Evolutionary conservation across 2,329 filamentous ascomycete species (phyloP).

Genomic region (Scytalidium sp.): DNA sequence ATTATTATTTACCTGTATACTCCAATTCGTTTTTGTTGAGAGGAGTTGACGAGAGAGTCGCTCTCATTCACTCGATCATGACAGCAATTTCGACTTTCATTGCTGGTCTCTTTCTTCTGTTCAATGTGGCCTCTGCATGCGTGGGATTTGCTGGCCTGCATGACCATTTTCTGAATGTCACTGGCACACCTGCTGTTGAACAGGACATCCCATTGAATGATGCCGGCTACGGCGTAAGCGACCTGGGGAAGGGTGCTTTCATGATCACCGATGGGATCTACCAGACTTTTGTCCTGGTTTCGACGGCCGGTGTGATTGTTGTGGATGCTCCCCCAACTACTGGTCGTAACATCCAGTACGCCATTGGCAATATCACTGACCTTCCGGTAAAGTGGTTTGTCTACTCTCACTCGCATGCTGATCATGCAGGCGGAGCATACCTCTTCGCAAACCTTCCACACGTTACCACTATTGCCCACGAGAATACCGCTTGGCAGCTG

Average conservation of each 20-base stretch:
- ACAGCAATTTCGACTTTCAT: not conserved
- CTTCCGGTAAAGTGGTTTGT: conserved; percentile 21
- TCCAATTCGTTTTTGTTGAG: no score
- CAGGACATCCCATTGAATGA: not conserved
- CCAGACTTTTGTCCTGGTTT: conserved; percentile 22
- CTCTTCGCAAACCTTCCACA: conserved; percentile 10
- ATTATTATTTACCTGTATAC: no score
- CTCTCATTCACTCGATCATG: not conserved
- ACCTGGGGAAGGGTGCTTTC: conserved; percentile 20
- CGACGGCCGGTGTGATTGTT: conserved; percentile 21
- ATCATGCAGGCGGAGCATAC: conserved; percentile 21
- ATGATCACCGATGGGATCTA: conserved; percentile 24
- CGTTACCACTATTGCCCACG: conserved; percentile 19
- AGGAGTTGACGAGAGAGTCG: not conserved
- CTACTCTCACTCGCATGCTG: conserved; percentile 24
- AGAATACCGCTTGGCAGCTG: conserved; percentile 13
- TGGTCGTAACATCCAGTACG: conserved; percentile 18
- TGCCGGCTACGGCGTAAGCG: conserved; percentile 16
- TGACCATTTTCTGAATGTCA: not conserved
- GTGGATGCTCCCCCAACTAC: conserved; percentile 24
- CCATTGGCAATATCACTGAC: conserved; percentile 22
- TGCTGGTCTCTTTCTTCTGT: not conserved
- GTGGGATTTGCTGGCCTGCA: not conserved
- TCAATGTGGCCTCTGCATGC: not conserved
- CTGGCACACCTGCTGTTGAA: not conserved